These are phyloP conservation scores for Aureoboletus auriporus DNA, from an alignment of 768 basidiomycete species.

Conservation along the genomic window DNA sequence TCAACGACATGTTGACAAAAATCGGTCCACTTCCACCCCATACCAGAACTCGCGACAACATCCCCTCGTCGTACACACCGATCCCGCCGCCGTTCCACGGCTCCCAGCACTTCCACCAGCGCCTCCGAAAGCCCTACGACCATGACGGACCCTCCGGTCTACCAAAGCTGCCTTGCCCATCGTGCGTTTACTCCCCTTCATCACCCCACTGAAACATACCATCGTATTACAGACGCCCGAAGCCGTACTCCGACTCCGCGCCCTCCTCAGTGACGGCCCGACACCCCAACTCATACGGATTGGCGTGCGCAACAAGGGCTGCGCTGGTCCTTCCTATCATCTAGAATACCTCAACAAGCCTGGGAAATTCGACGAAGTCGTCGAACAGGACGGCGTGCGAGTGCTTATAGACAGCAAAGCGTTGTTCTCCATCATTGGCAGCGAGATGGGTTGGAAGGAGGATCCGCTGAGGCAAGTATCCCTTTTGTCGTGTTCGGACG, in stretches of 20 bases:
- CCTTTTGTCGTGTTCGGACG: background rate
- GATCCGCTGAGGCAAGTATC: slow-evolving; percentile 69
- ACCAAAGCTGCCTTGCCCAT: slow-evolving; percentile 76
- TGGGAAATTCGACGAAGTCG: slow-evolving; percentile 92
- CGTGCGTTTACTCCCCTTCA: slow-evolving; percentile 36
- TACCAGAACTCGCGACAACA: slow-evolving; percentile 15
- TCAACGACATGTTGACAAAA: slow-evolving; percentile 30
- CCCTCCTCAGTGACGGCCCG: slow-evolving; percentile 66
- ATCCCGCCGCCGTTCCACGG: slow-evolving; percentile 67
- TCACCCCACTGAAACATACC: background rate
- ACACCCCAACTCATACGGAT: slow-evolving; percentile 91
- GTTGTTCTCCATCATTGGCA: slow-evolving; percentile 95
- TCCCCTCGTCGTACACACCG: slow-evolving; percentile 42
- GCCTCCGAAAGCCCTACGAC: slow-evolving; percentile 58
- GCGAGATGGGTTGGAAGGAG: slow-evolving; percentile 99
- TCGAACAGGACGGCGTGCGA: slow-evolving; percentile 90
- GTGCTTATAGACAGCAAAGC: slow-evolving; percentile 97
- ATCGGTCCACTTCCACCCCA: slow-evolving; percentile 38
- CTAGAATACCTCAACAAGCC: slow-evolving; percentile 92
- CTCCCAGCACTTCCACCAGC: slow-evolving; percentile 70
- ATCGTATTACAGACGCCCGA: slow-evolving; percentile 57
- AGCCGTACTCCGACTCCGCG: slow-evolving; percentile 69
- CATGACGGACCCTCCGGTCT: slow-evolving; percentile 61
- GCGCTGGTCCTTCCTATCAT: slow-evolving; percentile 82
- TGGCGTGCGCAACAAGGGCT: slow-evolving; percentile 96